A percentile compares a stretch with the other conserved stretches of the same genome.
Evolutionary conservation across 1,139 yeast genomes (phyloP).

Genomic region (Saccharomyces hybrid): DNA sequence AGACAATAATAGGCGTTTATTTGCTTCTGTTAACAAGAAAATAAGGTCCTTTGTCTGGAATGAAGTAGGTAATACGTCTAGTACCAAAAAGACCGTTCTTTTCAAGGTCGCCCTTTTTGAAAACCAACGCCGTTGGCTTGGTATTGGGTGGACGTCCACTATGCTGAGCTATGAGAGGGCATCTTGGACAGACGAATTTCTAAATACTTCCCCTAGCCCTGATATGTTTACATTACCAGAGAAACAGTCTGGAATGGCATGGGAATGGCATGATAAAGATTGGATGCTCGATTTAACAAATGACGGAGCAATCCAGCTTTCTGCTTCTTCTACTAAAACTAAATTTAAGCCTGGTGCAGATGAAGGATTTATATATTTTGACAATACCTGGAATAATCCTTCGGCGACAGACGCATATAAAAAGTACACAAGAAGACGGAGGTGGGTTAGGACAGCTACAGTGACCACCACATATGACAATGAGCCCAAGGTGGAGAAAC

Average conservation of each 20-base stretch:
- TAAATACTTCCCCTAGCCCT: constrained; percentile 75
- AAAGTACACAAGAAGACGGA: constrained; percentile 84
- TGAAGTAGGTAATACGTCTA: constrained; percentile 8
- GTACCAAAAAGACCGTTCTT: constrained; percentile 51
- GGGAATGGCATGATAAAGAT: constrained; percentile 92
- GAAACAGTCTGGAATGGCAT: constrained; percentile 58
- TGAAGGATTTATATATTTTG: constrained; percentile 83
- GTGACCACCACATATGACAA: background rate
- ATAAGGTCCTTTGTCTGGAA: constrained; percentile 17
- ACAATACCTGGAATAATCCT: constrained; percentile 91
- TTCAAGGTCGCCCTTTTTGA: constrained; percentile 92
- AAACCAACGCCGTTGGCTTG: constrained; percentile 95
- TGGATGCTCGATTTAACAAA: constrained; percentile 88
- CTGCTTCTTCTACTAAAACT: constrained; percentile 58
- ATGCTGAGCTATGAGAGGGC: constrained; percentile 86
- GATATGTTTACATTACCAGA: constrained; percentile 75
- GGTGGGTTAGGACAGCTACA: constrained; percentile 95
- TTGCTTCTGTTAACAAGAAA: constrained; percentile 27
- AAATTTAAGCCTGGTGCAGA: constrained; percentile 71
- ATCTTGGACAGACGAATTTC: constrained; percentile 94
- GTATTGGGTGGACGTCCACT: constrained; percentile 95
- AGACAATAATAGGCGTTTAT: constrained; percentile 29
- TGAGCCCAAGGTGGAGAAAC: background rate
- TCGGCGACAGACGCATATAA: constrained; percentile 81
- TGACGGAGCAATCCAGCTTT: constrained; percentile 73